Percentiles rank a stretch among this genome's conserved stretches.
These are phyloP conservation scores for Suillus plorans DNA, from an alignment of 768 basidiomycete genomes.

Conservation along the genomic window DNA sequence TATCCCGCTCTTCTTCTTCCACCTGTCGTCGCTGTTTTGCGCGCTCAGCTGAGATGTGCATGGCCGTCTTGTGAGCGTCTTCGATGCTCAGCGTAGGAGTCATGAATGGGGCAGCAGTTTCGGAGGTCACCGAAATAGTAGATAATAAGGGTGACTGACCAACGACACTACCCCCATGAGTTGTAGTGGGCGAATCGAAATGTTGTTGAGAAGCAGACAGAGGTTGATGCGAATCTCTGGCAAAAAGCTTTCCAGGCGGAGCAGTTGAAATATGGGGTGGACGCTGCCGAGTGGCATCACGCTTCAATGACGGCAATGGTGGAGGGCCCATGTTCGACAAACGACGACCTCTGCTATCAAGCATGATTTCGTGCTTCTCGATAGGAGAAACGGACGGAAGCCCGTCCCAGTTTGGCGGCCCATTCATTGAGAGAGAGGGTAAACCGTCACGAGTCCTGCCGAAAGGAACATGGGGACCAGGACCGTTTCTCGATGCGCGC, in stretches of 20 bases:
- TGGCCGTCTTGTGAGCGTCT: conserved; percentile 67
- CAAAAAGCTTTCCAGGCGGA: conserved; percentile 37
- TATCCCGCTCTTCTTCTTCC: conserved; percentile 82
- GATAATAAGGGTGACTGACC: conserved; percentile 47
- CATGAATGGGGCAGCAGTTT: conserved; percentile 23
- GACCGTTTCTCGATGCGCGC: background rate
- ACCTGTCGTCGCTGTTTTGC: conserved; percentile 77
- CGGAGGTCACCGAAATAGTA: conserved; percentile 42
- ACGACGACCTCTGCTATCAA: conserved; percentile 37
- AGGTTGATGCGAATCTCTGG: conserved; percentile 43
- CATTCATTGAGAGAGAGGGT: conserved; percentile 35
- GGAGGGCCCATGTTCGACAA: conserved; percentile 52
- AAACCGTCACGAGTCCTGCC: conserved; percentile 26
- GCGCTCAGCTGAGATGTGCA: conserved; percentile 84
- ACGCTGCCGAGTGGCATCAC: conserved; percentile 48
- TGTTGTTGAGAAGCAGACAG: conserved; percentile 25
- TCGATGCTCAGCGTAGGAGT: conserved; percentile 50
- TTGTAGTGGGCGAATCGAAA: conserved; percentile 21
- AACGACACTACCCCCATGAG: conserved; percentile 14
- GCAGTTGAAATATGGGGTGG: conserved; percentile 54
- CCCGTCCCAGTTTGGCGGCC: conserved; percentile 10
- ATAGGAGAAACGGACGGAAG: conserved; percentile 27
- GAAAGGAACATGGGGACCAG: background rate
- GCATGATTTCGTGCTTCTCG: conserved; percentile 26
- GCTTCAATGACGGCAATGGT: conserved; percentile 41